Percentiles rank a stretch among this genome's conserved stretches.
phyloP scores from a whole-genome alignment of 352 stramenopile species.

The Globisporangium sylvaticum region DNA sequence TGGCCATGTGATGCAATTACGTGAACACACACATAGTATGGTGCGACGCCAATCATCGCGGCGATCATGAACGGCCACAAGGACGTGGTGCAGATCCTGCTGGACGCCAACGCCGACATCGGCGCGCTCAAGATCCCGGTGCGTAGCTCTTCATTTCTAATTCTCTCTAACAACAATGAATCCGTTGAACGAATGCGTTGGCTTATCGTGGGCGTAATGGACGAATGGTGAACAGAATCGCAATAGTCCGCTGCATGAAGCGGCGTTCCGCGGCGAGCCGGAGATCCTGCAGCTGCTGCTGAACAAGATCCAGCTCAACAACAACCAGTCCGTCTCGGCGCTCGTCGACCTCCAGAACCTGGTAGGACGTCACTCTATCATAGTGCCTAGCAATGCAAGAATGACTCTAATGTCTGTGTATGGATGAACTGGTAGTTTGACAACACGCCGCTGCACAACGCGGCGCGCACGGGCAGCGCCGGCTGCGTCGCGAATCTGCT shows the following conservation, averaged over 20 bases:
- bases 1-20: background rate
- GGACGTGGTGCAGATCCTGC: slow-evolving; percentile 47
- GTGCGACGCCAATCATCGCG: slow-evolving; percentile 61
- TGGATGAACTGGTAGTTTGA: slow-evolving; percentile 43
- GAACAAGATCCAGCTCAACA: slow-evolving; percentile 43
- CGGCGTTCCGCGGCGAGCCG: slow-evolving; percentile 45
- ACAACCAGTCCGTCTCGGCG: slow-evolving; percentile 24
- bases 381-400: background rate
- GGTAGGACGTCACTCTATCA: slow-evolving; percentile 15
- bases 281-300: slow-evolving; percentile 53
- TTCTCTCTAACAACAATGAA: no score
- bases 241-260: slow-evolving; percentile 75
- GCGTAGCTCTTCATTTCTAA: no score
- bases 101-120: slow-evolving; percentile 58
- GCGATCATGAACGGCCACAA: slow-evolving; percentile 61
- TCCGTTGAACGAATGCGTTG: no score
- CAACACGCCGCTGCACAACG: slow-evolving; percentile 75
- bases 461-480: slow-evolving; percentile 46
- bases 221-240: slow-evolving; percentile 34
- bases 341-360: slow-evolving; percentile 65
- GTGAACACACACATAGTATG: slow-evolving; percentile 36
- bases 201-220: background rate
- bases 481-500: slow-evolving; percentile 52
- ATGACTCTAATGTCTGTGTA: background rate
- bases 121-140: slow-evolving; percentile 69